Evolutionary conservation across 2,329 filamentous ascomycete species (phyloP).

Genomic region (Trichoderma citrinoviride): DNA sequence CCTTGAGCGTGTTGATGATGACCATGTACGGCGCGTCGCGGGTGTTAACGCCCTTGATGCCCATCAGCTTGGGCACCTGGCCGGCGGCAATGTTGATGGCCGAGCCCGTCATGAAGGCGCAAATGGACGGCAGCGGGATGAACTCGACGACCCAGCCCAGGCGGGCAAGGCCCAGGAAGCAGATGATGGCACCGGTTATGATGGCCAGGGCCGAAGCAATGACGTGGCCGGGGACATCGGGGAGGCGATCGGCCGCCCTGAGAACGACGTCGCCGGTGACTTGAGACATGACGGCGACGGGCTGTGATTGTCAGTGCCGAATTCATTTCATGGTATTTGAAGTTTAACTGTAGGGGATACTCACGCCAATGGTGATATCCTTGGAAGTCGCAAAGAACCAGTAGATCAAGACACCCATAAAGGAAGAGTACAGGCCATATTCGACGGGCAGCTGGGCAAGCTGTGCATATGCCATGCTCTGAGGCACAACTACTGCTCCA

Average conservation of each 20-base stretch:
- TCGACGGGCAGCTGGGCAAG: slow-evolving; percentile 48
- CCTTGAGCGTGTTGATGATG: slow-evolving; percentile 51
- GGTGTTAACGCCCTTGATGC: slow-evolving; percentile 50
- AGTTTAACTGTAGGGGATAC: slow-evolving; percentile 32
- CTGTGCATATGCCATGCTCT: slow-evolving; percentile 53
- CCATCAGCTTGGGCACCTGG: slow-evolving; percentile 51
- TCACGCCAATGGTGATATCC: slow-evolving; percentile 78
- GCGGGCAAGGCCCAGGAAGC: slow-evolving; percentile 48
- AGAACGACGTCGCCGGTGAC: slow-evolving; percentile 50
- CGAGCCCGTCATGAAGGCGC: slow-evolving; percentile 55
- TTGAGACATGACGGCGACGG: slow-evolving; percentile 53
- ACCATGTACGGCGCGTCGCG: slow-evolving; percentile 48
- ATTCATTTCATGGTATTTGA: not conserved
- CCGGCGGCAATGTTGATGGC: slow-evolving; percentile 50
- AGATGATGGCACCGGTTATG: slow-evolving; percentile 49
- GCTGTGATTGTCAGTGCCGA: slow-evolving; percentile 37
- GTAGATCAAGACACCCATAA: slow-evolving; percentile 92
- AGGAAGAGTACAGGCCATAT: slow-evolving; percentile 67
- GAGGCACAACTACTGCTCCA: slow-evolving; percentile 54
- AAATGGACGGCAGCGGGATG: slow-evolving; percentile 52
- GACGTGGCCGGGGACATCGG: slow-evolving; percentile 41
- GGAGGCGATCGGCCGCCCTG: slow-evolving; percentile 38
- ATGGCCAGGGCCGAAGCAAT: slow-evolving; percentile 49
- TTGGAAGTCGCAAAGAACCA: slow-evolving; percentile 99
- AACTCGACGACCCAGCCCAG: slow-evolving; percentile 55